Base-by-base conservation (phyloP, 148 eudicot genomes). In the Rhododendron kiyosumense region DNA sequence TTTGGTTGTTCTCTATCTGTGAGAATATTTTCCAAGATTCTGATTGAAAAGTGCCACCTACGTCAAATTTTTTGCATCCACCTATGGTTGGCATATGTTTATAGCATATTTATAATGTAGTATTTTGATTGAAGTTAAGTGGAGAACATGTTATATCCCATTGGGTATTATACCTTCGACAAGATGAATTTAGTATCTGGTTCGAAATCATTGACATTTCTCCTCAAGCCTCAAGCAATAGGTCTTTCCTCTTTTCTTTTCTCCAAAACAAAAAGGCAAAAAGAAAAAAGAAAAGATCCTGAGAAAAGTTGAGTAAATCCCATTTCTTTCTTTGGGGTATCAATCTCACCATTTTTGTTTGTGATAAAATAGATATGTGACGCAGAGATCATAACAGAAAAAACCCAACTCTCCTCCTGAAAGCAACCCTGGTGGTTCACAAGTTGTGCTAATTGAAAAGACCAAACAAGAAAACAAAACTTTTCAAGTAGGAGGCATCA, bases 381-480 rank as follows among this genome's bases (percentile, higher is more conserved):
- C 88, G 86, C 82, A 84, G 26, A 54, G 78, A 81, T 63, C 88
- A 84, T 84, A 61, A 89, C 79, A 18, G 75, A 54, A 17, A 38
- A 43, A 85, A 54, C 28, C 36, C 4, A 78, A 78, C 11, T 36
- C 41, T 43, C 46, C 1, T 13, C 46, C 46, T 43, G 84, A 87
- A 67, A 81, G 86, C 87, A 78, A 87, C 87, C 80, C 76, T 52
- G 54, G 82, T 73, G 85, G 85, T 74, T 67, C 75, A 24, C 78
- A 15, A 74, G 78, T 9, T 30, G 22, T 34, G 7, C 41, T 32
- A 74, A 74, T n/a, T 30, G 13, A 12, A 10, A 3, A 26, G 38
- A 28, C 0, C 13, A 12, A 30, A 26, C 0, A 1, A 54, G 4
- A 54, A 54, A 54, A 54, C 61, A 54, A 4, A 17, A 54, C 61